Evolutionary conservation across 441 rosid species (phyloP).

Genomic region (Bruguiera hainesii): DNA sequence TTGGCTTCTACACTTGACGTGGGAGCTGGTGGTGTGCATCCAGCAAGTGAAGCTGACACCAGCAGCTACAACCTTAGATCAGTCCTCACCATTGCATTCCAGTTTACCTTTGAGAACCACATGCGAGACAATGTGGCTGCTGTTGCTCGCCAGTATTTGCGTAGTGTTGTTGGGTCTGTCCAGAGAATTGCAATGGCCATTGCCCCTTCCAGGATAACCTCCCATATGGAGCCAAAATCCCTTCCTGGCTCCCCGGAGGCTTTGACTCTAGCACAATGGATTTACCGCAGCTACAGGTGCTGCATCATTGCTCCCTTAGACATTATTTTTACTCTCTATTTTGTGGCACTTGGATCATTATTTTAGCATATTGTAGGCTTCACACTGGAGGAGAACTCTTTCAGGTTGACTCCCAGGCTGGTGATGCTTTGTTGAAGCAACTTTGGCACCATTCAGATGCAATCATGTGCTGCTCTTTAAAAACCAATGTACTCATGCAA

Average conservation of each 20-base stretch:
- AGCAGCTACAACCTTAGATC: constrained; percentile 60
- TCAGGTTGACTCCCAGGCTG: constrained; percentile 45
- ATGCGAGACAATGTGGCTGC: constrained; percentile 77
- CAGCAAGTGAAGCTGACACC: constrained; percentile 44
- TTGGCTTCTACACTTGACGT: constrained; percentile 81
- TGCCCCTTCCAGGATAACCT: constrained; percentile 57
- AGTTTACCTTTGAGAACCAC: constrained; percentile 77
- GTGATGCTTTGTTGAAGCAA: constrained; percentile 70
- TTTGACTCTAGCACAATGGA: constrained; percentile 77
- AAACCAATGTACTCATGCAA: constrained; percentile 51
- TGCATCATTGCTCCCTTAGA: background rate
- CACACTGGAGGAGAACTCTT: constrained; percentile 72
- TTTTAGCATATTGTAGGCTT: constrained; percentile 34
- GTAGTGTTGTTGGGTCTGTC: constrained; percentile 77
- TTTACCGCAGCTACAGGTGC: constrained; percentile 79
- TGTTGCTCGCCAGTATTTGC: constrained; percentile 92
- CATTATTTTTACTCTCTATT: background rate
- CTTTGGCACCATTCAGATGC: constrained; percentile 89
- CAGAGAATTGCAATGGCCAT: constrained; percentile 98
- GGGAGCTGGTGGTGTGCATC: constrained; percentile 48
- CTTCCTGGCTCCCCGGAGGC: constrained; percentile 91
- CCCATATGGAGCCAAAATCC: constrained; percentile 40
- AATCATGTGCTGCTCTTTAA: constrained; percentile 85
- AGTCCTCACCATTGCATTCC: constrained; percentile 89
- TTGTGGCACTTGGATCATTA: background rate